Conservation (phyloP, 148 eudicot genomes). For the Chenopodium formosanum region DNA sequence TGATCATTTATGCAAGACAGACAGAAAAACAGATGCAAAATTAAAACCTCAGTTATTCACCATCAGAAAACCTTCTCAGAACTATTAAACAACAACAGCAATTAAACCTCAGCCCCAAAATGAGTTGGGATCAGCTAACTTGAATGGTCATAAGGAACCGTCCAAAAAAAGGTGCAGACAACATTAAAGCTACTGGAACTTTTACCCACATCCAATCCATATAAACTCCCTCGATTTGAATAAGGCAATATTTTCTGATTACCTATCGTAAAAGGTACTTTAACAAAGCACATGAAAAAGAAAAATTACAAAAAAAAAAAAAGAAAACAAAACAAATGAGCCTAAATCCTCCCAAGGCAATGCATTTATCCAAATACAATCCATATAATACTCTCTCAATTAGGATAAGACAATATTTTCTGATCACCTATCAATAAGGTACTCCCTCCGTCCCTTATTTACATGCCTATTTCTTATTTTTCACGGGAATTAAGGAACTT, state of each 20-base stretch:
- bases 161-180: neutral
- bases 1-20: neutral
- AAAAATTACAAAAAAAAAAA: too few relatives aligned
- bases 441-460: neutral
- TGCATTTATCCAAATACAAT: neutral
- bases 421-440: neutral
- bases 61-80: neutral
- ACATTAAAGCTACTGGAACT: neutral
- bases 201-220: neutral
- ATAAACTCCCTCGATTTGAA: neutral
- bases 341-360: neutral
- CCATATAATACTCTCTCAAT: neutral
- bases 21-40: neutral
- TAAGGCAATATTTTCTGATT: neutral
- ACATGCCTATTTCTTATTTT: too few relatives aligned
- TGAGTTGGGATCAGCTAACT: too few relatives aligned
- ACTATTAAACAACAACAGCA: too few relatives aligned
- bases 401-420: neutral
- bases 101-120: too few relatives aligned
- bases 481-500: too few relatives aligned
- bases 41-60: neutral
- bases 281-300: neutral
- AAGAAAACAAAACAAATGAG: neutral
- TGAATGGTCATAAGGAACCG: too few relatives aligned
- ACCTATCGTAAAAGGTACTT: neutral